These are phyloP conservation scores for Verbascum thapsus DNA, from an alignment of 257 asterid species.

Conservation along the genomic window DNA sequence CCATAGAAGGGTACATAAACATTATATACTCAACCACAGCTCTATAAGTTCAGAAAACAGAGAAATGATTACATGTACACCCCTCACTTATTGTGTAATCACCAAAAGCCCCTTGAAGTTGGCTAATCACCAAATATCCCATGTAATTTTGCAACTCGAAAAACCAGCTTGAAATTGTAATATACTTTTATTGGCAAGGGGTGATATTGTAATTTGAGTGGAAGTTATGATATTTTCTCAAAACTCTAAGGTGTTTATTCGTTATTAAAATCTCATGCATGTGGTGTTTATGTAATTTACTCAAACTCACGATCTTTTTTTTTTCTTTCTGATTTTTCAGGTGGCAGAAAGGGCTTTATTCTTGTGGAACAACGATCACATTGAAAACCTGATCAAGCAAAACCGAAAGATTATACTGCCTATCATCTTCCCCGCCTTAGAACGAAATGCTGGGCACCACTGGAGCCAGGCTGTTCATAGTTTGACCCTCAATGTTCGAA, in stretches of 20 bases:
- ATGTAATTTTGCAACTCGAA: not conserved
- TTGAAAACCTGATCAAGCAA: slow-evolving; percentile 39
- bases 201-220: too few relatives aligned
- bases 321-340: slow-evolving; percentile 26
- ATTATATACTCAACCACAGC: too few relatives aligned
- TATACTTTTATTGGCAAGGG: too few relatives aligned
- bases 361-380: slow-evolving; percentile 43
- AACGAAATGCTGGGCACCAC: slow-evolving; percentile 42
- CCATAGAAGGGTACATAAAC: too few relatives aligned
- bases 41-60: too few relatives aligned
- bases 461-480: slow-evolving; percentile 50
- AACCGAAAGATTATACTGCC: slow-evolving; percentile 38
- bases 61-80: too few relatives aligned
- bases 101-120: too few relatives aligned
- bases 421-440: slow-evolving; percentile 45
- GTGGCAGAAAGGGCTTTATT: slow-evolving; percentile 47
- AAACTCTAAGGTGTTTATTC: too few relatives aligned
- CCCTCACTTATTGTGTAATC: too few relatives aligned
- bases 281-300: not conserved
- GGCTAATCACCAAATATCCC: not conserved
- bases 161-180: too few relatives aligned
- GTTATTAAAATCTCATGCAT: too few relatives aligned
- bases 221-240: too few relatives aligned
- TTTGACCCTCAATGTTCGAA: slow-evolving; percentile 37
- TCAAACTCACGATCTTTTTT: not conserved